A percentile compares a stretch with the other conserved stretches of the same genome.
Evolutionary conservation across 2,329 filamentous ascomycete species (phyloP).

Genomic region (Metarhizium album): DNA sequence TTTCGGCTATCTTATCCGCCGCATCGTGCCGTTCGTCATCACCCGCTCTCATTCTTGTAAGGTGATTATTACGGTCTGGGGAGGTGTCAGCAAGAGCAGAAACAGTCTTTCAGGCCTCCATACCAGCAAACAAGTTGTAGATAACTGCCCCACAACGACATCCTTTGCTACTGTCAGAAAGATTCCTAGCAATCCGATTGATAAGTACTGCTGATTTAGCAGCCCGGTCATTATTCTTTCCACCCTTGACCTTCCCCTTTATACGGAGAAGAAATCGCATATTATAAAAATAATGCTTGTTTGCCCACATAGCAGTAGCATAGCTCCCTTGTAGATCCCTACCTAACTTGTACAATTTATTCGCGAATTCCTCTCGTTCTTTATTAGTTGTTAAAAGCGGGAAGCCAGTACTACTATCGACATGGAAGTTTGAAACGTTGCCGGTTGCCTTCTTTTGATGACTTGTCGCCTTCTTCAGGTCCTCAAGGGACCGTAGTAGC

Average conservation of each 20-base stretch:
- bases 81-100: not conserved
- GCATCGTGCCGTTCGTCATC: not conserved
- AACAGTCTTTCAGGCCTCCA: not conserved
- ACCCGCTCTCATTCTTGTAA: not conserved
- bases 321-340: not conserved
- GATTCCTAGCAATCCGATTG: not conserved
- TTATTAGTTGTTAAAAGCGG: not conserved
- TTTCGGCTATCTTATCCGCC: not conserved
- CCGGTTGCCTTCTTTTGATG: too few species aligned
- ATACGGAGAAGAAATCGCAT: not conserved
- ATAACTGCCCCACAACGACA: not conserved
- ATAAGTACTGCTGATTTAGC: not conserved
- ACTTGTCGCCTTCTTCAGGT: too few species aligned
- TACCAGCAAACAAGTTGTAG: not conserved
- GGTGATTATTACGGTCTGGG: not conserved
- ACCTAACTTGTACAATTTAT: not conserved
- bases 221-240: not conserved
- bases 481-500: too few species aligned
- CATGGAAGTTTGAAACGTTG: too few species aligned
- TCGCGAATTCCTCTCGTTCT: not conserved
- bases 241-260: not conserved
- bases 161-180: not conserved
- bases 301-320: not conserved
- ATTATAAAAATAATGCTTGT: not conserved
- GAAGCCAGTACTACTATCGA: not conserved